A percentile compares a stretch with the other conserved stretches of the same genome.
Evolutionary conservation across 306 rosid genomes (phyloP).

Genomic region (Parietaria judaica): DNA sequence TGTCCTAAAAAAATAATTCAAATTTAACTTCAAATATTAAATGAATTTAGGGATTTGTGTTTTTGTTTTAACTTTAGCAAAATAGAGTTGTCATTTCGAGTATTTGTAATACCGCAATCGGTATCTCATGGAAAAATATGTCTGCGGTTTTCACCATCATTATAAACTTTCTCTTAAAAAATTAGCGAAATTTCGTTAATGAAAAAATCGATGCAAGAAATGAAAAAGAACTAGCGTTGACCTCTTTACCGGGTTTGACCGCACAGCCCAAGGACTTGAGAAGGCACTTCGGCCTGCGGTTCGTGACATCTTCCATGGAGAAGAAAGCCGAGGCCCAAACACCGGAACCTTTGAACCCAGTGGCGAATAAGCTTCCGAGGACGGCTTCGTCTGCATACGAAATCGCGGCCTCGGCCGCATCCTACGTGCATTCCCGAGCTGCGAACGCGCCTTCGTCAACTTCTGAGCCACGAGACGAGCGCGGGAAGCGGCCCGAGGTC

Average conservation of each 20-base stretch:
- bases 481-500: slow-evolving; percentile 45
- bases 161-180: no score
- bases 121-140: no score
- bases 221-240: no score
- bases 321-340: slow-evolving; percentile 46
- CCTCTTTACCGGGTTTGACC: background rate
- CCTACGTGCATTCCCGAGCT: slow-evolving; percentile 53
- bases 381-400: slow-evolving; percentile 51
- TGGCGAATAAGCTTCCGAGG: slow-evolving; percentile 28
- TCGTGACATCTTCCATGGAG: slow-evolving; percentile 65
- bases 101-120: no score
- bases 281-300: slow-evolving; percentile 51
- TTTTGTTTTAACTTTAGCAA: no score
- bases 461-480: slow-evolving; percentile 26
- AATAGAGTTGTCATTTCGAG: no score
- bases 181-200: no score
- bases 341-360: slow-evolving; percentile 16
- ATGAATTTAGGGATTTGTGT: no score
- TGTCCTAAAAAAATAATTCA: no score
- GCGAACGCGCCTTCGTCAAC: slow-evolving; percentile 37
- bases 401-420: slow-evolving; percentile 85
- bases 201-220: no score
- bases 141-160: no score
- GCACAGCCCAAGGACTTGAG: slow-evolving; percentile 67
- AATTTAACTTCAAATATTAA: no score